A percentile compares a stretch with the other conserved stretches of the same genome.
phyloP scores from a whole-genome alignment of 768 basidiomycete genomes.

The Hypsizygus marmoreus region DNA sequence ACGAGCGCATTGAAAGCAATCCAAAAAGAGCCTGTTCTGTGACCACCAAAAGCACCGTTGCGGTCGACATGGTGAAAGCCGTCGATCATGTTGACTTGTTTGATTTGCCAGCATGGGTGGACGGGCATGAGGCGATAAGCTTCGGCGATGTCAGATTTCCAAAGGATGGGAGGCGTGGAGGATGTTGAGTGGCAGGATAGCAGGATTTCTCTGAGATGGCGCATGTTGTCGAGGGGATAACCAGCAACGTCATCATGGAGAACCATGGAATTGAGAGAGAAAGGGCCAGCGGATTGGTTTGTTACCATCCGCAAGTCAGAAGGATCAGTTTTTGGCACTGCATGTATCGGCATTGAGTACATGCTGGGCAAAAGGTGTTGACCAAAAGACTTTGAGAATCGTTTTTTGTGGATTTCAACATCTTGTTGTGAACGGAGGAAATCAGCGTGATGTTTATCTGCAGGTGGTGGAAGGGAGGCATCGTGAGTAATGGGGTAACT shows the following conservation, averaged over 20 bases:
- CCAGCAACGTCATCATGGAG: neutral
- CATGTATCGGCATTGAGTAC: conserved; percentile 32
- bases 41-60: conserved; percentile 24
- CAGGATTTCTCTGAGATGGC: conserved; percentile 9
- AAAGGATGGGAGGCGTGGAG: conserved; percentile 14
- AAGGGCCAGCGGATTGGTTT: conserved; percentile 34
- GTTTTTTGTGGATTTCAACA: conserved; percentile 12
- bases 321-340: conserved; percentile 31
- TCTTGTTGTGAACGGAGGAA: conserved; percentile 23
- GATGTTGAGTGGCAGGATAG: neutral
- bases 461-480: conserved; percentile 5
- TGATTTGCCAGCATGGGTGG: conserved; percentile 42
- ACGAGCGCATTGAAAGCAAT: conserved; percentile 33
- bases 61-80: conserved; percentile 23
- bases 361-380: conserved; percentile 32
- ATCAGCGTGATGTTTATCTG: neutral
- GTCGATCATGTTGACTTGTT: conserved; percentile 33
- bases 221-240: conserved; percentile 21
- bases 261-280: conserved; percentile 29
- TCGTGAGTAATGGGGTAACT: conserved; percentile 19
- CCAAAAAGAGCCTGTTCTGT: conserved; percentile 23
- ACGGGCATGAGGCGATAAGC: conserved; percentile 39
- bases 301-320: conserved; percentile 35
- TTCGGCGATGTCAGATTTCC: conserved; percentile 38
- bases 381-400: conserved; percentile 25